Evolutionary conservation across 768 basidiomycete species (phyloP), one percentile per base, ranked within the genome.

Genomic region (Filobasidium floriforme): DNA sequence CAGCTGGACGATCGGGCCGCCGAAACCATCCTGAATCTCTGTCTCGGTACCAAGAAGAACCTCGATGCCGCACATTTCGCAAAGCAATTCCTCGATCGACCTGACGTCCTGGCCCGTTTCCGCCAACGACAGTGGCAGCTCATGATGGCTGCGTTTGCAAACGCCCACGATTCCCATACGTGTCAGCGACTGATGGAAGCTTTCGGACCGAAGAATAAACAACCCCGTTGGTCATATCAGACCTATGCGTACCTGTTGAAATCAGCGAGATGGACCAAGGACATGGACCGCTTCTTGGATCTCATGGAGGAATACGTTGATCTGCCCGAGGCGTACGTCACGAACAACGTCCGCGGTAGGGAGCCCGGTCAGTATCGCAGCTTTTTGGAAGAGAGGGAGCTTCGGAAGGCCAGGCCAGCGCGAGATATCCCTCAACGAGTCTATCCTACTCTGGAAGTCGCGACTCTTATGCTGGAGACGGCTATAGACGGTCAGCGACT

Each of bases 261-360:
- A 41, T 70, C 71, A 32, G 68, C 71, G 0, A 60, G 70, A 44
- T 74, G 72, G 70, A 69, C 71, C n/a, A 61, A 64, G 14, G 73
- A 77, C 59, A 73, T 69, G 66, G 55, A 68, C 4, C 46, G 65
- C 10, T 72, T 70, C 29, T 14, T 72, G 41, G 43, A 65, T 15
- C 41, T 70, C n/a, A 66, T 63, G 32, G 29, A 65, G 18, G 51
- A 44, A 29, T 44, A 65, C 32, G 59, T 19, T 4, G 18, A n/a
- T n/a, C 18, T 59, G 10, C 26, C 59, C 10, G 15, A 28, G 18
- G 29, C 44, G 7, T 57, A 55, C 9, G 37, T 28, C 10, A 22
- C 28, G 14, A 32, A 22, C 37, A n/a, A 59, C 22, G 64, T 65
- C 22, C 49, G 46, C 19, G 57, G 46, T 15, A 43, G 24, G 15